These are phyloP conservation scores for Bipolaris cookei DNA, from an alignment of 2,329 filamentous ascomycete genomes.

Conservation along the genomic window DNA sequence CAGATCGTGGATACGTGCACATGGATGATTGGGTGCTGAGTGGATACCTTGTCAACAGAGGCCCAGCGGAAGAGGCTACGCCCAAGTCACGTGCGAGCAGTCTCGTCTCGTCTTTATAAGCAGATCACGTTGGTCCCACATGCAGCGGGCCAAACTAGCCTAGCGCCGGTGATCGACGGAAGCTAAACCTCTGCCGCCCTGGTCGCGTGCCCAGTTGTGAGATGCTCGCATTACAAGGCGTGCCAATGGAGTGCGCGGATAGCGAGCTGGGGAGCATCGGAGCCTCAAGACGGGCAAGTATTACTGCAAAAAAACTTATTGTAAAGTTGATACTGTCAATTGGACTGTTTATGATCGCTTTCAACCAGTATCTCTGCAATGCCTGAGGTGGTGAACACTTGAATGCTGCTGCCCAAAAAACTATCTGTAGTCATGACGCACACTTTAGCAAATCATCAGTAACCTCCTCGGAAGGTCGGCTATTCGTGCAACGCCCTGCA, in stretches of 20 bases:
- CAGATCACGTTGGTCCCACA: not conserved
- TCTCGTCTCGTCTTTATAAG: too few species aligned
- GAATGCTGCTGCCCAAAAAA: slow-evolving; percentile 2
- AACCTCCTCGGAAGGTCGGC: slow-evolving; percentile 15
- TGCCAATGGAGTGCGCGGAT: not conserved
- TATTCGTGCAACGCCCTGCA: slow-evolving; percentile 6
- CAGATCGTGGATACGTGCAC: not conserved
- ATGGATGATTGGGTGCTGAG: not conserved
- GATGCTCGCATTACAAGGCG: not conserved
- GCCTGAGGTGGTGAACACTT: not conserved
- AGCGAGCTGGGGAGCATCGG: not conserved
- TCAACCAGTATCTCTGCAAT: not conserved
- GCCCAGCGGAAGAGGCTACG: not conserved
- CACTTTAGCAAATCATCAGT: slow-evolving; percentile 1
- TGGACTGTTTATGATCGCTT: too few species aligned
- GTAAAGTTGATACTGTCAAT: too few species aligned
- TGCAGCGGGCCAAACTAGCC: not conserved
- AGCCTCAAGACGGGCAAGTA: not conserved
- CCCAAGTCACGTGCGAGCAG: not conserved
- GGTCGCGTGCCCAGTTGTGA: slow-evolving; percentile 1
- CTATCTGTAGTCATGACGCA: slow-evolving; percentile 12
- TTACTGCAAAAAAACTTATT: not conserved
- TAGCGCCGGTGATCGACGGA: slow-evolving; percentile 10
- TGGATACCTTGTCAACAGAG: not conserved
- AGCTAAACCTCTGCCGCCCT: slow-evolving; percentile 6